phyloP scores from a whole-genome alignment of 73 alveolate genomes.

The Paramecium bursaria region DNA sequence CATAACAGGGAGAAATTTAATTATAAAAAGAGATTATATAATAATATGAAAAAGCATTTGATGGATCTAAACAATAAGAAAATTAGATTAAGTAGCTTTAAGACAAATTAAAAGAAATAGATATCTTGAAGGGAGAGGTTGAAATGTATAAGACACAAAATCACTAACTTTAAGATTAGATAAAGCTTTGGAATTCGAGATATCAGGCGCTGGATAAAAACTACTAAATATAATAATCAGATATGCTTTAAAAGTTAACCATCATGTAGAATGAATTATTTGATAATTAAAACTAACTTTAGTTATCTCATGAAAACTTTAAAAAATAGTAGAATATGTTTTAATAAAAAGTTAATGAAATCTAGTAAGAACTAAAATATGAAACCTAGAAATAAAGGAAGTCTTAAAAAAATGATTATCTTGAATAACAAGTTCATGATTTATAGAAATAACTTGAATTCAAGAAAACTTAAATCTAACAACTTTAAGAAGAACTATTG shows the following conservation, averaged over 20 bases:
- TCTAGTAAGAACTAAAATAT: background rate
- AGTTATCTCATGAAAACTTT: background rate
- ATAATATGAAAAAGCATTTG: conserved; percentile 31
- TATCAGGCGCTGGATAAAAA: conserved; percentile 36
- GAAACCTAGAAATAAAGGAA: background rate
- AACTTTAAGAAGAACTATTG: conserved; percentile 16
- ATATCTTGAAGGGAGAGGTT: background rate
- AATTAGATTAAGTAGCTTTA: no score
- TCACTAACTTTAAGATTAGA: conserved; percentile 8
- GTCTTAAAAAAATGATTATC: background rate
- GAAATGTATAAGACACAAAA: background rate
- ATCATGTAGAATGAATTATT: conserved; percentile 16
- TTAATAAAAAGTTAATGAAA: conserved; percentile 2
- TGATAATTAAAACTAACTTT: background rate
- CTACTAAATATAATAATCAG: conserved; percentile 33
- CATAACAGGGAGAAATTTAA: conserved; percentile 25
- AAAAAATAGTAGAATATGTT: background rate
- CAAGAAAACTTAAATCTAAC: conserved; percentile 13
- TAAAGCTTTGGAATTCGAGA: conserved; percentile 27
- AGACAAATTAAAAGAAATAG: background rate
- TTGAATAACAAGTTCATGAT: conserved; percentile 30
- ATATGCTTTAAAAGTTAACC: conserved; percentile 21
- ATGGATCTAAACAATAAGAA: background rate
- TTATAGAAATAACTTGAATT: conserved; percentile 6
- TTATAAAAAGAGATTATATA: conserved; percentile 33